These are phyloP conservation scores for Rhodotorula sp. DNA, from an alignment of 1,284 basidiomycete genomes.

Conservation along the genomic window DNA sequence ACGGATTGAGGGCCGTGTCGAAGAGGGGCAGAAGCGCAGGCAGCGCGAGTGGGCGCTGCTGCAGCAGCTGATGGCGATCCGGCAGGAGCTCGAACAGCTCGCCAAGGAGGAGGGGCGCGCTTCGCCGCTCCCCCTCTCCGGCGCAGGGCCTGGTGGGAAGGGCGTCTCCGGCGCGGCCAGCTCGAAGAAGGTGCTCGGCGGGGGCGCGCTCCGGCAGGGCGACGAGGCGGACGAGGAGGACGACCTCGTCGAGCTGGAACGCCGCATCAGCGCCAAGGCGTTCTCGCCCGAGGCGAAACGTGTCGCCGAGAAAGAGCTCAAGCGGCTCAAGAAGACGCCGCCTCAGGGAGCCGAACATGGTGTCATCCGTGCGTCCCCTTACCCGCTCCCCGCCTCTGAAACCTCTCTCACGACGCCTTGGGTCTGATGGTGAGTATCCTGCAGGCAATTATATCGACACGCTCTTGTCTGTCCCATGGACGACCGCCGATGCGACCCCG, in stretches of 20 bases:
- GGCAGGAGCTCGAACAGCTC: constrained; percentile 44
- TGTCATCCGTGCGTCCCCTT: constrained; percentile 34
- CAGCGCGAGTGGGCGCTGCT: constrained; percentile 39
- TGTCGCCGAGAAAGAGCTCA: constrained; percentile 45
- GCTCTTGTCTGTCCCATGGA: constrained; percentile 45
- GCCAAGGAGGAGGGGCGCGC: constrained; percentile 8
- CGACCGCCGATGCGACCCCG: constrained; percentile 29
- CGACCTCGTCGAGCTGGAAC: constrained; percentile 40
- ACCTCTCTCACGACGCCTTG: neutral
- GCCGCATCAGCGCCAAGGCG: constrained; percentile 40
- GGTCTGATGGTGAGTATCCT: accelerated
- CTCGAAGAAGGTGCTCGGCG: neutral
- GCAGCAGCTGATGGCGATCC: constrained; percentile 42
- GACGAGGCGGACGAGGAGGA: constrained; percentile 43
- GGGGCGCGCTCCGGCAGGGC: neutral
- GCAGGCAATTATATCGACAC: constrained; percentile 45
- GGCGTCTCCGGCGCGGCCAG: neutral
- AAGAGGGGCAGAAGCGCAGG: constrained; percentile 22
- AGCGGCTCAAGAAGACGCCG: constrained; percentile 45
- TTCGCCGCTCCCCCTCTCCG: neutral
- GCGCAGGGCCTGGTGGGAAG: neutral
- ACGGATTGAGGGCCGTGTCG: constrained; percentile 34
- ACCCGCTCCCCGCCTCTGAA: neutral
- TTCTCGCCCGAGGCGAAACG: constrained; percentile 44
- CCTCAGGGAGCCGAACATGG: constrained; percentile 47